These are phyloP conservation scores for Tetrahymena malaccensis DNA, from an alignment of 73 alveolate species.

Conservation along the genomic window DNA sequence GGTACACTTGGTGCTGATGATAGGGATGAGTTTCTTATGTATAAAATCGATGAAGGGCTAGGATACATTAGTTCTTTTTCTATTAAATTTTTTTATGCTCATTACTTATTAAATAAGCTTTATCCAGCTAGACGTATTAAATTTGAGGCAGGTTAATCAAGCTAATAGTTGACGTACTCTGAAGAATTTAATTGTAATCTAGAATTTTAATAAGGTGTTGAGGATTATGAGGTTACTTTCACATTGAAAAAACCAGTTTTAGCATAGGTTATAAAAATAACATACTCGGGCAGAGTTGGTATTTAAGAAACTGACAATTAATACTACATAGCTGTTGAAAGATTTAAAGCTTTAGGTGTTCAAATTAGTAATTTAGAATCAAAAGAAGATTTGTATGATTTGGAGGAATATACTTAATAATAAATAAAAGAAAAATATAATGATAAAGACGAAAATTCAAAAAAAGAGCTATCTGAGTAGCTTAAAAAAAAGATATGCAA, in stretches of 20 bases:
- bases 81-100: neutral
- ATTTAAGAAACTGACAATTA: neutral
- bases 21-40: neutral
- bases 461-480: neutral
- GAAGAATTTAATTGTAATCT: neutral
- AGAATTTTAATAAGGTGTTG: neutral
- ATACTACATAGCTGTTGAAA: neutral
- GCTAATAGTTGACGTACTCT: neutral
- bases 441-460: neutral
- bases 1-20: neutral
- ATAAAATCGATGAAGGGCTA: neutral
- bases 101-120: neutral
- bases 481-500: neutral
- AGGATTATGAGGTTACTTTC: neutral
- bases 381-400: neutral
- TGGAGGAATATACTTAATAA: neutral
- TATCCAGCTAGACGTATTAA: neutral
- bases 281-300: neutral
- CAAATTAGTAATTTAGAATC: neutral
- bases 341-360: neutral
- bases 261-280: neutral
- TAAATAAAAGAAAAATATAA: neutral
- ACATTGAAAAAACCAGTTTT: neutral
- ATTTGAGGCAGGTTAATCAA: neutral
- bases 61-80: neutral